Conservation (phyloP, 2,329 filamentous ascomycete species). For the Verticillium longisporum region DNA sequence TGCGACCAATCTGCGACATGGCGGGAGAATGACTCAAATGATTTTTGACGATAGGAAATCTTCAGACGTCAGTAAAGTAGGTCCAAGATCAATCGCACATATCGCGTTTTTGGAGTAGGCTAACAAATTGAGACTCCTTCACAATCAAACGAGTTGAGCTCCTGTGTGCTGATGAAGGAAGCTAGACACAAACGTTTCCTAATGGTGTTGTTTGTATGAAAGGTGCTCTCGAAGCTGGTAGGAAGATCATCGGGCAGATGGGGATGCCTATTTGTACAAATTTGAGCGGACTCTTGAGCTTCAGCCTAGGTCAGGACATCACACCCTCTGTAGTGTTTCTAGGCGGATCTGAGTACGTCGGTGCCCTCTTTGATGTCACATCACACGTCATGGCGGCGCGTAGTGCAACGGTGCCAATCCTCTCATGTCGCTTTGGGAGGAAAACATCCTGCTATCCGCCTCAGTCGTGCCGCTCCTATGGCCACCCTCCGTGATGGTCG, state of each 20-base stretch:
- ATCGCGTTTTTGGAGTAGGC: background rate
- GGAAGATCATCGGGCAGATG: background rate
- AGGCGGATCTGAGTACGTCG: background rate
- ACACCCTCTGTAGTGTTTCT: background rate
- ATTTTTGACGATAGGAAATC: too few species aligned
- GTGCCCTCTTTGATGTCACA: background rate
- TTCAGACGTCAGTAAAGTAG: background rate
- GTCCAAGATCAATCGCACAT: background rate
- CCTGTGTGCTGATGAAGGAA: background rate
- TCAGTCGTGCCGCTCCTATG: background rate
- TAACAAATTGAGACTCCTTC: background rate
- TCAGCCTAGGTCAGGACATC: background rate
- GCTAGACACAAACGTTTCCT: background rate
- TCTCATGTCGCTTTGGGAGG: background rate
- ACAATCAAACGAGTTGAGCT: background rate
- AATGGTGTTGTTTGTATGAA: background rate
- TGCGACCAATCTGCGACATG: constrained; percentile 3
- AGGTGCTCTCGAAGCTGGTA: background rate
- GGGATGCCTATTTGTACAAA: background rate
- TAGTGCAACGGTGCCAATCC: background rate
- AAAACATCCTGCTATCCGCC: background rate
- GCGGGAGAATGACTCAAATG: background rate
- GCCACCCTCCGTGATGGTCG: background rate
- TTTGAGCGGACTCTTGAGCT: background rate
- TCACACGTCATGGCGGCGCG: background rate